phyloP scores from a whole-genome alignment of 495 filamentous ascomycete species.

The Penicillium silybi region DNA sequence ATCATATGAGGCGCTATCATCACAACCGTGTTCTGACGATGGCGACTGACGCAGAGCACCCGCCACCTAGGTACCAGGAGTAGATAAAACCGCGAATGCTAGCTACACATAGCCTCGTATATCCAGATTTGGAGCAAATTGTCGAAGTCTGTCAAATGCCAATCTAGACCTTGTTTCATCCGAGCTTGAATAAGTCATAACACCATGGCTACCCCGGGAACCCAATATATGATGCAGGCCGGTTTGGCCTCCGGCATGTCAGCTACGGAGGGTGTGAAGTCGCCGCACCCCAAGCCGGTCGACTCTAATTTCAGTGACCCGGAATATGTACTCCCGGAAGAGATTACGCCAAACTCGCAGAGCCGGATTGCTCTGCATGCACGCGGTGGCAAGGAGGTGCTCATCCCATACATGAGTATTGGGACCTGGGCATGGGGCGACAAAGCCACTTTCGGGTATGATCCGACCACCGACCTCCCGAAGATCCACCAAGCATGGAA shows the following conservation, averaged over 20 bases:
- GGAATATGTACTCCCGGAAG: slow-evolving; percentile 16
- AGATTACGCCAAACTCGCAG: slow-evolving; percentile 13
- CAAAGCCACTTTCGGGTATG: slow-evolving; percentile 36
- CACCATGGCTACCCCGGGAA: slow-evolving; percentile 18
- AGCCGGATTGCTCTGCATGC: slow-evolving; percentile 16
- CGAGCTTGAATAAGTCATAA: not conserved
- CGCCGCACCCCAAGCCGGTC: slow-evolving; percentile 21
- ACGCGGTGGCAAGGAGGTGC: slow-evolving; percentile 17
- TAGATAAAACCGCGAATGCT: not conserved
- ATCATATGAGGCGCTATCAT: not conserved
- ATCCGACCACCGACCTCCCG: slow-evolving; percentile 23
- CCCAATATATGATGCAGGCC: slow-evolving; percentile 31
- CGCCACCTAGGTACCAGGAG: not conserved
- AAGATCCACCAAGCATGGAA: slow-evolving; percentile 33
- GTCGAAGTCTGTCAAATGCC: not conserved
- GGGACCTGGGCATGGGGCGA: slow-evolving; percentile 44
- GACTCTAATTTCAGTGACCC: slow-evolving; percentile 19
- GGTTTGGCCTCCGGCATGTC: slow-evolving; percentile 36
- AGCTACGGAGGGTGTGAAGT: slow-evolving; percentile 29
- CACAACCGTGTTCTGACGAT: not conserved
- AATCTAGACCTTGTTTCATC: not conserved
- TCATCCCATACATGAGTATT: slow-evolving; percentile 30
- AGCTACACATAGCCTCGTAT: not conserved
- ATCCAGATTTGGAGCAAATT: not conserved
- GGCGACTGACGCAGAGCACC: not conserved